Base-by-base conservation (phyloP, 441 rosid species). In the Capsella rubella region DNA sequence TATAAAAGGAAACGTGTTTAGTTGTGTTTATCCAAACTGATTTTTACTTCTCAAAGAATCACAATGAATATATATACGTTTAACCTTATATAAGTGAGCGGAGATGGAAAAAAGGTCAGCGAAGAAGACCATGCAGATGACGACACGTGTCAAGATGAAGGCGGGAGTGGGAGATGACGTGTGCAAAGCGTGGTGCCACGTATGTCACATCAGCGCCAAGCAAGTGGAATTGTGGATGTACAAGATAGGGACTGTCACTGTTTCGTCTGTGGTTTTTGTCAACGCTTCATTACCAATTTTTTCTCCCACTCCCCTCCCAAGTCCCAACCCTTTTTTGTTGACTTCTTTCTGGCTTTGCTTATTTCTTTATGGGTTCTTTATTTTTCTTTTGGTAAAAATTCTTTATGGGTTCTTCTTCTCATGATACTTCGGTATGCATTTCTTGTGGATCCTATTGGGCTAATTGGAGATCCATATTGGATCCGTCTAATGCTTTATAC, bases 191-290 rank as follows among this genome's bases (percentile, higher is more conserved):
- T 71, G 68, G 69, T 66, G 73, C 57, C 77, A 71, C 73, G 73
- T 77, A 59, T 8, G 80, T 65, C 68, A 65, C 80, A 71, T 71
- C 64, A 77, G 6, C 0, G 37, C 69, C 69, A 43, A 77, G 73
- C 80, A 65, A 77, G 80, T 77, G 77, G 80, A 77, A 64, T 28
- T 76, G 75, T 69, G 79, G 75, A 56, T 34, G 60, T 47, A 63
- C 42, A 54, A 18, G 79, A 75, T 14, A 18, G 54, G 4, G 75
- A 76, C 67, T 64, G 49, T 57, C 31, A 40, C n/a, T 4, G 25
- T 69, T 42, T 55, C 35, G 37, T 46, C 10, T 37, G 12, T 8
- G 5, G 25, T 21, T 21, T 31, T 70, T 5, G 72, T 77, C 76
- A 71, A 71, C 68, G 72, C 72, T 55, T 55, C n/a, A 1, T 14